These are phyloP conservation scores for Streptanthus diversifolius DNA, from an alignment of 345 rosid species.

Conservation along the genomic window DNA sequence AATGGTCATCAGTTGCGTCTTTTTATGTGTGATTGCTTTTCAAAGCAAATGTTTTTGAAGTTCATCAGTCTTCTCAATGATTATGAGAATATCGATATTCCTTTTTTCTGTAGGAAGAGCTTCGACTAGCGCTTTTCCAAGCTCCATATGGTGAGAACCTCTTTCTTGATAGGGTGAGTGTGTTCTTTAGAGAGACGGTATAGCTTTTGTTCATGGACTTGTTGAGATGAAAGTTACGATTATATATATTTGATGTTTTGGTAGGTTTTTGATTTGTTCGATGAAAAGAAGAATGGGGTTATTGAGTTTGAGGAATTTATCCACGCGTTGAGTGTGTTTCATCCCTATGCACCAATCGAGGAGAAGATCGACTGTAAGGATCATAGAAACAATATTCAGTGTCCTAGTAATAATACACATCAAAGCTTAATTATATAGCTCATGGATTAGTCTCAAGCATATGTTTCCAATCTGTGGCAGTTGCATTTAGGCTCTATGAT, in stretches of 20 bases:
- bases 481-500: constrained; percentile 82
- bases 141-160: constrained; percentile 64
- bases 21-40: neutral
- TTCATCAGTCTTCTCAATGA: neutral
- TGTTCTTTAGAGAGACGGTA: neutral
- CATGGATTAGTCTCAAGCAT: neutral
- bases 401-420: neutral
- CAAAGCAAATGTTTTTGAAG: neutral
- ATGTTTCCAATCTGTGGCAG: constrained; percentile 42
- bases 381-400: neutral
- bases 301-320: constrained; percentile 88
- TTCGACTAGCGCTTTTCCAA: constrained; percentile 65
- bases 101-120: constrained; percentile 70
- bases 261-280: constrained; percentile 79
- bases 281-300: constrained; percentile 80
- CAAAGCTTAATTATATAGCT: neutral
- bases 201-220: neutral
- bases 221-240: neutral
- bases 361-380: constrained; percentile 78
- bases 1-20: neutral
- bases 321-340: constrained; percentile 70
- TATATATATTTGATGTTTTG: neutral
- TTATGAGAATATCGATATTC: neutral
- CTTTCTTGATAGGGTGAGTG: constrained; percentile 78
- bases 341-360: constrained; percentile 67